Percentiles rank a stretch among this genome's conserved stretches.
phyloP scores from a whole-genome alignment of 139 green algal genomes.

The Nannochloris sp. region DNA sequence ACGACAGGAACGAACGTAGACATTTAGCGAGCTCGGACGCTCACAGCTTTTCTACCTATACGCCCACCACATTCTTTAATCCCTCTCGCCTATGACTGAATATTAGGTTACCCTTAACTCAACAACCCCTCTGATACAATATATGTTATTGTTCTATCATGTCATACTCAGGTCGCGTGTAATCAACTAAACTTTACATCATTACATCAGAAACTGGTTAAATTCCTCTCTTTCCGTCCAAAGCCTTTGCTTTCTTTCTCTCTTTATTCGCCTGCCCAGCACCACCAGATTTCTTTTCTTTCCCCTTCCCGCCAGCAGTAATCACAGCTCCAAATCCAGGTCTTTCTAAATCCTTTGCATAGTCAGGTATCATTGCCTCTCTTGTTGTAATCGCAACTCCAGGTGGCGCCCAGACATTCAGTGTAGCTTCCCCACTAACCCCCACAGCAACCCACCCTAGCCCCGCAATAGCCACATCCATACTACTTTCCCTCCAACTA shows the following conservation, averaged over 20 bases:
- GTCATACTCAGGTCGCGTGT: too few relatives aligned
- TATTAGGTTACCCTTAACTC: too few relatives aligned
- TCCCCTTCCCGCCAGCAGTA: conserved; percentile 1
- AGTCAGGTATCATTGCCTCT: conserved; percentile 78
- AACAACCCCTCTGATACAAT: too few relatives aligned
- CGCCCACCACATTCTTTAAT: too few relatives aligned
- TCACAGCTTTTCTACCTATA: too few relatives aligned
- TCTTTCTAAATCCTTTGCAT: conserved; percentile 58
- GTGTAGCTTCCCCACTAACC: conserved; percentile 50
- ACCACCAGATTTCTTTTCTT: conserved; percentile 22
- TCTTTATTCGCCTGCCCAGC: conserved; percentile 2
- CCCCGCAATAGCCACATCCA: conserved; percentile 63
- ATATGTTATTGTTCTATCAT: too few relatives aligned
- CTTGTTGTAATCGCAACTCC: conserved; percentile 75
- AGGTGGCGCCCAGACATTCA: conserved; percentile 75
- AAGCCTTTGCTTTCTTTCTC: conserved; percentile 6
- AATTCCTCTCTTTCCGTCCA: too few relatives aligned
- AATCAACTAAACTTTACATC: too few relatives aligned
- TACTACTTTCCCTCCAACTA: conserved; percentile 34
- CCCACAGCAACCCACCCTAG: conserved; percentile 89
- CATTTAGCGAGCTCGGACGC: too few relatives aligned
- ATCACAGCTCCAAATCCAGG: conserved; percentile 67
- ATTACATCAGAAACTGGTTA: too few relatives aligned
- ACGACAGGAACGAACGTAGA: too few relatives aligned
- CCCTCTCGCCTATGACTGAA: too few relatives aligned